Base-by-base conservation (phyloP, 2,329 filamentous ascomycete genomes). In the Bipolaris cookei region DNA sequence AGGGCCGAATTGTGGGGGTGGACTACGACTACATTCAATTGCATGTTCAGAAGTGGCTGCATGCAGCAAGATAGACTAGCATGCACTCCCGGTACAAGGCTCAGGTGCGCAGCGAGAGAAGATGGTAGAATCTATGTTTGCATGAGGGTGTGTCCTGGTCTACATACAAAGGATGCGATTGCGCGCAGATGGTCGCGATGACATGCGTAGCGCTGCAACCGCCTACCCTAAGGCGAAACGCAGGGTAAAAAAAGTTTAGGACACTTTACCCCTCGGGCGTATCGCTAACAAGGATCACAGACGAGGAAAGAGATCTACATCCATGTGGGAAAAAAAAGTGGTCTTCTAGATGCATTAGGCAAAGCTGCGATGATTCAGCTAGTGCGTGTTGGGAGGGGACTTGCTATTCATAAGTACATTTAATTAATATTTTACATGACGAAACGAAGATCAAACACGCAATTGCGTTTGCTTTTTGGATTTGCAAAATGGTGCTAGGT, bases 1-100 rank as follows among this genome's bases (percentile, higher is more conserved):
- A 47, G 54, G 54, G 49, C 54, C 54, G 54, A 57, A 30, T 28
- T 53, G 49, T 42, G 52, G 52, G 52, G 46, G 43, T n/a, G 16
- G 18, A 11, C 42, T 11, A 30, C 14, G 30, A 28, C 25, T 28
- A 21, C 13, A 37, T 10, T 37, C 11, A 41, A 38, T 13, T 20
- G 42, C 48, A 35, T 44, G n/a, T 25, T 7, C 20, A 39, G 25
- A 13, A 37, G 23, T 18, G 23, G 39, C 18, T 32, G 41, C 28
- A 41, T 32, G 20, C 32, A 37, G 28, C 23, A 52, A 35, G 25
- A 46, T 21, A 52, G 20, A 25, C 43, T 35, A 47, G 41, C 38
- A 42, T 39, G 41, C 44, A 39, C 28, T 10, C n/a, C 20, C 41
- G 18, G 23, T 18, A 35, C 43, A 30, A 42, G 51, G 43, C 39